Base-by-base conservation (phyloP, 2,329 filamentous ascomycete genomes). In the Trichoderma semiorbis region DNA sequence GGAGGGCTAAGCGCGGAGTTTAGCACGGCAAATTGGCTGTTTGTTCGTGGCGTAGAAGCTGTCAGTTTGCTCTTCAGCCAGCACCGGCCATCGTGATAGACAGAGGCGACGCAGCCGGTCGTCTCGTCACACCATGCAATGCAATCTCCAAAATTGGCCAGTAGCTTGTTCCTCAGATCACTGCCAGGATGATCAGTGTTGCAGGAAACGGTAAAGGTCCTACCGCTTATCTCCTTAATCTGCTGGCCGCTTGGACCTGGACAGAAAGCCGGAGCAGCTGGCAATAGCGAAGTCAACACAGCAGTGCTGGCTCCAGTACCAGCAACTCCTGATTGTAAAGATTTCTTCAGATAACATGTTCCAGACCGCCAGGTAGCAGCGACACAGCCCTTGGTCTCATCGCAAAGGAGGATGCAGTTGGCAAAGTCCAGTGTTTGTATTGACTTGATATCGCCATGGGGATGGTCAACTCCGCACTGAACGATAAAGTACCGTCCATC, bases 321-420 rank as follows among this genome's bases (percentile, higher is more conserved):
- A 14, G 50, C 50, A 30, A 58, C 50, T 5, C 30, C 64, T 11
- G 32, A 32, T 7, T 43, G 32, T 16, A 57, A 26, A 7, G 64
- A 39, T 24, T 67, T 67, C 32, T 67, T 67, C 50, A 67, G 32
- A 30, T 67, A 67, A 21, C 64, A 67, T 3, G 47, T 47, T 8
- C 50, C 32, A 21, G 43, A 58, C n/a, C 64, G 50, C 50, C 50
- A 67, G 24, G 50, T 67, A 28, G 64, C 64, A 28, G 64, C 64
- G 14, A 67, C 32, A 21, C 64, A 67, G 7, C 64, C 50, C 3
- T 21, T 26, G 3, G 64, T 58, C 3, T 43, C 64, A n/a, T 67
- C 64, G 32, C 64, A 67, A 32, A 67, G 64, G 11, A 32, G 55
- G 32, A 67, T 58, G 32, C 64, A 67, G 50, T 67, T 67, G 24